Evolutionary conservation across 2,329 filamentous ascomycete species (phyloP), one percentile per base, ranked within the genome.

Genomic region (Juglanconis juglandina): DNA sequence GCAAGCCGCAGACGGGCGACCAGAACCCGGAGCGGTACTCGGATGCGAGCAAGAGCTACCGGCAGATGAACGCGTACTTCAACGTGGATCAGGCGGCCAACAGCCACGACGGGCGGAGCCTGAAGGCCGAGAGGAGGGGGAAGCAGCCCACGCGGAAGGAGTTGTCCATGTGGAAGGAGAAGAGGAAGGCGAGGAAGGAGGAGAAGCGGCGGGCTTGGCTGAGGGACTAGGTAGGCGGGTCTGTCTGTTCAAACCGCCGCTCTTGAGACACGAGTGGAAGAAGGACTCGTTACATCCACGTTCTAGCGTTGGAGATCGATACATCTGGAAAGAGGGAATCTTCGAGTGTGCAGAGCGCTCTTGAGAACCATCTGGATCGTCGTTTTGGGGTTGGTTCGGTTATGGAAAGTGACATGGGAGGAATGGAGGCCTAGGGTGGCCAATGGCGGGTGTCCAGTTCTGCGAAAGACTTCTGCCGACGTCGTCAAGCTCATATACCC

Each of bases 71-170:
- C 70, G 91, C 92, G 46, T 98, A 89, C 76, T 99, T 98, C 73
- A 94, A 99, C 71, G 93, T 97, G 48, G 93, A 98, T 73, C 91
- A 92, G 4, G 93, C 92, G 3, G 94, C 93, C 4, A 97, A 96
- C 71, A 85, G 86, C 60, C 93, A 99, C 70, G 89, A 96, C 68
- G 95, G 95, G 2, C 85, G 89, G 61, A 97, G 93, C 70, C 79
- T 99, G 61, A 96, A 94, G 76, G 95, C 92, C 2, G 95, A 99
- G 79, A 83, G 95, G 58, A 87, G 90, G 60, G 87, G 87, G 58
- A 93, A 95, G 83, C 92, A 91, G 75, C 81, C 94, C 32, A 89
- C 79, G 59, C 96, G 94, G 80, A 81, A 89, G 63, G 92, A 99
- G 77, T 77, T 99, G 65, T 94, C 96, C 78, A 87, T 88, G 59